phyloP scores from a whole-genome alignment of 805 yeast species.

The Zygosaccharomyces pseudorouxii region DNA sequence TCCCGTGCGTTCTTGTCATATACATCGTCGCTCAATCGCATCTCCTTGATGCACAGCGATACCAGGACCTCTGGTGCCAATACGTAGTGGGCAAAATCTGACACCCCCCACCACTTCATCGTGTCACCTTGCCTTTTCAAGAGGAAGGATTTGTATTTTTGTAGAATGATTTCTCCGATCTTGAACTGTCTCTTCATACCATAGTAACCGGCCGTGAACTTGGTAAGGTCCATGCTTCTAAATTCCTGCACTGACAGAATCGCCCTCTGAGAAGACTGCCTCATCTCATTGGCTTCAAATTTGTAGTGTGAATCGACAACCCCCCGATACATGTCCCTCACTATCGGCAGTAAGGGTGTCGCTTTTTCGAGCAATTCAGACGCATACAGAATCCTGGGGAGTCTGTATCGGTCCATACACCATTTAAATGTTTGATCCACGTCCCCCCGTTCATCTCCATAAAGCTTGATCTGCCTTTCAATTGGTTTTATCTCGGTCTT shows the following conservation, averaged over 20 bases:
- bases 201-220: constrained; percentile 53
- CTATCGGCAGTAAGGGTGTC: constrained; percentile 31
- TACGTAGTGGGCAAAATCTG: constrained; percentile 52
- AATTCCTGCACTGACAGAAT: constrained; percentile 46
- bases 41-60: constrained; percentile 46
- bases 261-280: constrained; percentile 38
- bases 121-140: constrained; percentile 39
- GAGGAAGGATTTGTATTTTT: constrained; percentile 34
- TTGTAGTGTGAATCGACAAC: constrained; percentile 46
- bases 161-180: constrained; percentile 43
- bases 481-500: neutral
- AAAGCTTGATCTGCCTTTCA: neutral
- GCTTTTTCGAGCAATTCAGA: constrained; percentile 29
- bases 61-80: constrained; percentile 60
- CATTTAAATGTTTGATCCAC: constrained; percentile 5
- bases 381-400: constrained; percentile 29
- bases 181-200: constrained; percentile 55
- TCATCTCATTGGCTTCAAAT: constrained; percentile 43
- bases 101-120: constrained; percentile 56
- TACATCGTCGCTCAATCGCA: constrained; percentile 21
- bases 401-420: constrained; percentile 22
- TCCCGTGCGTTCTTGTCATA: constrained; percentile 29
- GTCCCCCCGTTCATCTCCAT: neutral
- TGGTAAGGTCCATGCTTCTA: constrained; percentile 41
- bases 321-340: constrained; percentile 44